These are phyloP conservation scores for Leucoagaricus sp. DNA, from an alignment of 1,284 basidiomycete species.

Conservation along the genomic window DNA sequence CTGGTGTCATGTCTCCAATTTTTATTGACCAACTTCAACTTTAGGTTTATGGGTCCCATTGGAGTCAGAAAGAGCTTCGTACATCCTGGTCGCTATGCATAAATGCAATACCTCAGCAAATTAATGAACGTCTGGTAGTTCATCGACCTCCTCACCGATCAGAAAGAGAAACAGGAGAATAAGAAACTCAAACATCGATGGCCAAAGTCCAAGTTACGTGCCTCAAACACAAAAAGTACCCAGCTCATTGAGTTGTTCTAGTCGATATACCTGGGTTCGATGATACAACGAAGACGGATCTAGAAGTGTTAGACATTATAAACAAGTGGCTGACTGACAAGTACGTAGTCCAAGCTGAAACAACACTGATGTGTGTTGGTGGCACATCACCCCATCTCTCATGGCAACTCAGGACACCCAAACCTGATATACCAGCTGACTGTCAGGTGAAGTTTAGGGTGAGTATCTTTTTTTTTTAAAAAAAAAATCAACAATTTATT, in stretches of 20 bases:
- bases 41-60: slow-evolving; percentile 15
- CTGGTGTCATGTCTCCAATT: neutral
- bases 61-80: slow-evolving; percentile 16
- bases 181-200: neutral
- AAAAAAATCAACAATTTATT: too few species aligned
- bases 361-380: too few species aligned
- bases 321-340: slow-evolving; percentile 18
- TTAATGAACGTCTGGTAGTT: neutral
- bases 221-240: neutral
- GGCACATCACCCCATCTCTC: too few species aligned
- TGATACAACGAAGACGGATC: slow-evolving; percentile 19
- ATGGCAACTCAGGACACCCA: too few species aligned
- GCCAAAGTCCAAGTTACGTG: neutral
- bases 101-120: neutral
- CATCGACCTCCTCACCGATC: slow-evolving; percentile 10
- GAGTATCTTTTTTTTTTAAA: too few species aligned
- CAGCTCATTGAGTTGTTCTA: slow-evolving; percentile 12
- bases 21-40: too few species aligned
- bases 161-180: neutral
- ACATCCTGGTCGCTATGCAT: neutral
- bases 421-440: too few species aligned
- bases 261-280: slow-evolving; percentile 24
- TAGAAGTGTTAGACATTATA: slow-evolving; percentile 19
- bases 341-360: slow-evolving; percentile 14
- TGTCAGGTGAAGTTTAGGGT: too few species aligned